phyloP scores from a whole-genome alignment of 2,329 filamentous ascomycete species.

The Trichoderma sp. region DNA sequence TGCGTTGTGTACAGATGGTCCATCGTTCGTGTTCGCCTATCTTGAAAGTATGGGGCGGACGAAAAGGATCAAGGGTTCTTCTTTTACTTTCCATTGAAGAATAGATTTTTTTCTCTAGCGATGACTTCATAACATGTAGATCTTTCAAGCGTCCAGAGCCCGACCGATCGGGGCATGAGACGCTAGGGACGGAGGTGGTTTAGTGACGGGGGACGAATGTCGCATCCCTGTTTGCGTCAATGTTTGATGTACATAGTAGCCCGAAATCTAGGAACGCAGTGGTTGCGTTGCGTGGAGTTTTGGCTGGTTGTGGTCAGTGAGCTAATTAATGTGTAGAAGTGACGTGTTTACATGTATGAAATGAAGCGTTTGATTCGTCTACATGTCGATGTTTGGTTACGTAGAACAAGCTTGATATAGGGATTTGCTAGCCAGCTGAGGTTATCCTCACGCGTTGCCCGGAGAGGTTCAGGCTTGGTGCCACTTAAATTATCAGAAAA shows the following conservation, averaged over 20 bases:
- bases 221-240: background rate
- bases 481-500: background rate
- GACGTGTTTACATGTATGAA: background rate
- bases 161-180: constrained; percentile 3
- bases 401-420: background rate
- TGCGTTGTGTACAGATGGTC: background rate
- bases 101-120: background rate
- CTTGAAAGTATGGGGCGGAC: background rate
- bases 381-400: background rate
- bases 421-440: background rate
- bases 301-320: background rate
- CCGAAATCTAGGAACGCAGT: background rate
- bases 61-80: background rate
- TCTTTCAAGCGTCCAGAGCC: background rate
- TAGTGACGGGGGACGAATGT: background rate
- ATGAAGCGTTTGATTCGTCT: background rate
- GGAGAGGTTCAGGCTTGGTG: background rate
- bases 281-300: background rate
- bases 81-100: background rate
- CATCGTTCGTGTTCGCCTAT: background rate
- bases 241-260: background rate
- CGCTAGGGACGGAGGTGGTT: background rate
- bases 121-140: constrained; percentile 11
- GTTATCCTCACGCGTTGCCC: background rate
- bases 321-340: background rate